Evolutionary conservation across 225 moss, liverwort and hornwort genomes (phyloP).

Genomic region (Marchantia polymorpha): DNA sequence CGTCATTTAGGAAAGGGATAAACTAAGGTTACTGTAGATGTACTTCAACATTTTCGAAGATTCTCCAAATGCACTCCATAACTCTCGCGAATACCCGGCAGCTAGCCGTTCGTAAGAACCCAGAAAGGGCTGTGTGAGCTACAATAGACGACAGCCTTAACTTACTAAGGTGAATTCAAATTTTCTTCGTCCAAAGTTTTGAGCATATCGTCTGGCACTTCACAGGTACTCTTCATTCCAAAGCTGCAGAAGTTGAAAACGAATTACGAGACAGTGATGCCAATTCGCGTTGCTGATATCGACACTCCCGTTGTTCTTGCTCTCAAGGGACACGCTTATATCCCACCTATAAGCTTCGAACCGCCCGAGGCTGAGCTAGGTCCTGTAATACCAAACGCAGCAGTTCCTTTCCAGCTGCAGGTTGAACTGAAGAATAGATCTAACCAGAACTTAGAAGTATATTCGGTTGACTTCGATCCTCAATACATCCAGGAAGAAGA

Average conservation of each 20-base stretch:
- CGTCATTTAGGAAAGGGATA: background rate
- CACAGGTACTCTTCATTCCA: conserved; percentile 41
- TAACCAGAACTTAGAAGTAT: conserved; percentile 64
- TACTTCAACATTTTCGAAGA: background rate
- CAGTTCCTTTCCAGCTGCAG: conserved; percentile 23
- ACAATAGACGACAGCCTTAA: background rate
- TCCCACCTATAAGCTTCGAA: conserved; percentile 26
- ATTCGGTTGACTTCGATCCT: conserved; percentile 74
- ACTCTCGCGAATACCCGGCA: background rate
- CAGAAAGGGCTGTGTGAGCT: background rate
- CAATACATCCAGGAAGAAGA: conserved; percentile 70
- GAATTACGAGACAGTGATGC: conserved; percentile 33
- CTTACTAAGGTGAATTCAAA: background rate
- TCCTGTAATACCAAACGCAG: conserved; percentile 42
- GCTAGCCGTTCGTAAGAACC: background rate
- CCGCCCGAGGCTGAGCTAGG: conserved; percentile 41
- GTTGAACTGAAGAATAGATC: conserved; percentile 57
- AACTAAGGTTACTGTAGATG: background rate
- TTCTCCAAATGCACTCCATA: background rate
- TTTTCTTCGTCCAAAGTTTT: background rate
- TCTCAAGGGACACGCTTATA: conserved; percentile 36
- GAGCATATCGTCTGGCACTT: background rate
- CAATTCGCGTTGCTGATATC: conserved; percentile 17
- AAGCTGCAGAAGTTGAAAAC: conserved; percentile 45
- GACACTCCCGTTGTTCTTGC: conserved; percentile 19